phyloP scores from a whole-genome alignment of 441 rosid species.

The Aleurites moluccanus region DNA sequence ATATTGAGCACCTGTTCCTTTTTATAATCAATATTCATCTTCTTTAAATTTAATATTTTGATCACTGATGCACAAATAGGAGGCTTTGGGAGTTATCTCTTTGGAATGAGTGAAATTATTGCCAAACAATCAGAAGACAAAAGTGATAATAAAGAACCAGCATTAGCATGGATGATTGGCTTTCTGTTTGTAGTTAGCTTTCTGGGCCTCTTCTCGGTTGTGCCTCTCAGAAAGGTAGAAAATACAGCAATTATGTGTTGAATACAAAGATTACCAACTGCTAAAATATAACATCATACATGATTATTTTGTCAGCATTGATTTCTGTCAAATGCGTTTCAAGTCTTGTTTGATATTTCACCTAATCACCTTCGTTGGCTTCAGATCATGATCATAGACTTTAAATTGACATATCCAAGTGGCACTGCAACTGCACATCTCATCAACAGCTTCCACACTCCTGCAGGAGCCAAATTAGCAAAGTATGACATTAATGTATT shows the following conservation, averaged over 20 bases:
- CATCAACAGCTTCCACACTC: slow-evolving; percentile 93
- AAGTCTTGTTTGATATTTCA: not conserved
- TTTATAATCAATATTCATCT: not conserved
- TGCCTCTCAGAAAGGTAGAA: slow-evolving; percentile 84
- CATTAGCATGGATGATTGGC: slow-evolving; percentile 71
- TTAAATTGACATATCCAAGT: slow-evolving; percentile 87
- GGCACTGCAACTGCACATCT: slow-evolving; percentile 96
- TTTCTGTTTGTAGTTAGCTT: slow-evolving; percentile 90
- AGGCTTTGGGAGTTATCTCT: slow-evolving; percentile 85
- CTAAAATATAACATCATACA: not conserved
- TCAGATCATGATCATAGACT: slow-evolving; percentile 89
- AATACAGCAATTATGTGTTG: not conserved
- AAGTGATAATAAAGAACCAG: slow-evolving; percentile 55
- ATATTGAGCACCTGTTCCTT: not conserved
- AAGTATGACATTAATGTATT: slow-evolving; percentile 41
- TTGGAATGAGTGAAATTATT: slow-evolving; percentile 74
- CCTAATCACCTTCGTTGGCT: slow-evolving; percentile 7
- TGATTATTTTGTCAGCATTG: not conserved
- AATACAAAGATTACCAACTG: not conserved
- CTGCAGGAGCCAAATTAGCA: slow-evolving; percentile 85
- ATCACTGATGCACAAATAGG: slow-evolving; percentile 40
- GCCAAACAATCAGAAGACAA: slow-evolving; percentile 50
- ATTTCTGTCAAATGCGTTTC: not conserved
- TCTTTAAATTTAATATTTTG: slow-evolving; percentile 10
- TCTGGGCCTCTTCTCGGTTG: slow-evolving; percentile 87